Evolutionary conservation across 2,329 filamentous ascomycete genomes (phyloP), one percentile per base, ranked within the genome.

Genomic region (Metarhizium humberi): DNA sequence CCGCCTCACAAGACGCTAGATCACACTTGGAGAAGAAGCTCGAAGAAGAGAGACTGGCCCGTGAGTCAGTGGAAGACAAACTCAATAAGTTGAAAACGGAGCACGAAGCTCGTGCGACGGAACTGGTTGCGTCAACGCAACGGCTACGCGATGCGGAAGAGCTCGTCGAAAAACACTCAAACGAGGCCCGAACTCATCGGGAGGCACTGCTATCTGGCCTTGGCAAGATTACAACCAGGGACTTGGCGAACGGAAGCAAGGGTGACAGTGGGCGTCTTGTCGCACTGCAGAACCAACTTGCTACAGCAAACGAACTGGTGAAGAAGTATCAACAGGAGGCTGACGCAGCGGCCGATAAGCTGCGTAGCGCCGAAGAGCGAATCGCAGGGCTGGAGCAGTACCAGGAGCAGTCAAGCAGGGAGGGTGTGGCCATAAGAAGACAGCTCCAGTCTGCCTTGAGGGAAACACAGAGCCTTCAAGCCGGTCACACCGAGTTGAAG

Each of bases 321-420:
- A 88, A 87, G 69, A 90, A 90, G 65, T 95, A 96, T 63, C 91
- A 96, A 69, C 80, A 86, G 58, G 92, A 95, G 57, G 92, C 92
- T 1, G 90, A 99, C 68, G 74, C 79, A 30, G 91, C 92, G 3
- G 87, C 90, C 0, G 91, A 96, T 66, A 95, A 92, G 68, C 78
- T 99, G 53, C 87, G 94, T 53, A 87, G 87, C 56, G 94, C 94
- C 3, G 95, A 99, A 72, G 95, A 97, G 74, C 86, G 94, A 46
- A 97, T 99, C 68, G 95, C 94, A 5, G 94, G 94, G 6, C 80
- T 99, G 3, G 94, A 99, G 70, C 90, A 91, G 32, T 97, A 97
- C 69, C 94, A 99, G 72, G 94, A 99, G 67, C 94, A 99, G 71
- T 88, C 92, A 4, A 97, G 92, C 70, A 84, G 94, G 48, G 95